These are phyloP conservation scores for Acorus calamus DNA, from an alignment of 106 monocot genomes.

Conservation along the genomic window DNA sequence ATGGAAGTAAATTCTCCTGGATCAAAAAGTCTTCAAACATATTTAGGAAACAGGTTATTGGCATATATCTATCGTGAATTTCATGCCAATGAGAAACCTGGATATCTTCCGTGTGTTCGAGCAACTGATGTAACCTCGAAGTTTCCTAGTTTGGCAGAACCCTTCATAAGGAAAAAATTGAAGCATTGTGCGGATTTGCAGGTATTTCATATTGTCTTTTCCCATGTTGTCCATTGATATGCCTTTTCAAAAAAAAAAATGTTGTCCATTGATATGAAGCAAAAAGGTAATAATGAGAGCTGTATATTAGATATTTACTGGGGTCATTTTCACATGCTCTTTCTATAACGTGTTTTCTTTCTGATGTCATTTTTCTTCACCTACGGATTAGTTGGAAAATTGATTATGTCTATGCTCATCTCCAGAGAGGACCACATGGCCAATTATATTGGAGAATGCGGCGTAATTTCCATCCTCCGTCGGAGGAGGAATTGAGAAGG, in stretches of 20 bases:
- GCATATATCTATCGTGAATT: slow-evolving; percentile 82
- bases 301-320: too few species aligned
- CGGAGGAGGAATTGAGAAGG: slow-evolving; percentile 85
- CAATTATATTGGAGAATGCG: slow-evolving; percentile 58
- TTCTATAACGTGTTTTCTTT: too few species aligned
- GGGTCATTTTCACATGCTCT: too few species aligned
- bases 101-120: slow-evolving; percentile 50
- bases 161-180: slow-evolving; percentile 62
- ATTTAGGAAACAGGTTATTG: slow-evolving; percentile 67
- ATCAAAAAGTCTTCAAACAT: slow-evolving; percentile 68
- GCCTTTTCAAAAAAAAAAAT: too few species aligned
- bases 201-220: slow-evolving; percentile 22
- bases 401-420: too few species aligned
- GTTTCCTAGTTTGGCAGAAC: slow-evolving; percentile 57
- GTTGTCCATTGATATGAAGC: background rate
- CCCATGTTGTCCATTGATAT: background rate
- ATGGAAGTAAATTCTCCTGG: slow-evolving; percentile 89
- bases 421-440: slow-evolving; percentile 40
- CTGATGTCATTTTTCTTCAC: too few species aligned
- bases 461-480: slow-evolving; percentile 58
- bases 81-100: slow-evolving; percentile 80
- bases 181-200: slow-evolving; percentile 85
- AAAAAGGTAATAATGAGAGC: too few species aligned
- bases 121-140: slow-evolving; percentile 61
- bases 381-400: too few species aligned